Evolutionary conservation across 164 flowering plant species (phyloP).

Genomic region (Litsea cubeba): DNA sequence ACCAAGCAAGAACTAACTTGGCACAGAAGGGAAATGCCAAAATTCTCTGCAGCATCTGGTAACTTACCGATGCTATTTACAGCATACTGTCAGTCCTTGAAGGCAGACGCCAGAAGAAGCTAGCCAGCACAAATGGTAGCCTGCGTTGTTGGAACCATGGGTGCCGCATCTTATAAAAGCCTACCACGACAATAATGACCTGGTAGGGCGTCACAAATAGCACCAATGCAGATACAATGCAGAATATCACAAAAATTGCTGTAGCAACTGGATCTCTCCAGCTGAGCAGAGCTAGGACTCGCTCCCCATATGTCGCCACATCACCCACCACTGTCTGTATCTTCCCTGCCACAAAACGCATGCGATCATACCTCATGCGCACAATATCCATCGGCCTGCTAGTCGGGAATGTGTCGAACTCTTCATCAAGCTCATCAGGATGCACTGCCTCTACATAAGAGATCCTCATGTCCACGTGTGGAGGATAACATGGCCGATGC

Average conservation of each 20-base stretch:
- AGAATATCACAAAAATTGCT: constrained; percentile 52
- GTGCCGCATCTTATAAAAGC: constrained; percentile 77
- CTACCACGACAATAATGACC: constrained; percentile 33
- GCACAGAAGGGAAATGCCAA: too few species aligned
- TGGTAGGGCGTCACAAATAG: constrained; percentile 33
- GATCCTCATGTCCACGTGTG: constrained; percentile 72
- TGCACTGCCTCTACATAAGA: constrained; percentile 67
- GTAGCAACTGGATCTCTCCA: constrained; percentile 83
- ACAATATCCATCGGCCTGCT: constrained; percentile 50
- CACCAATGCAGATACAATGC: constrained; percentile 65
- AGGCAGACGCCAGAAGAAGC: constrained; percentile 88
- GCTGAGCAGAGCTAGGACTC: constrained; percentile 56
- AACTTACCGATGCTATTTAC: constrained; percentile 21
- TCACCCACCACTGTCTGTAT: constrained; percentile 74
- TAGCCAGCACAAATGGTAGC: constrained; percentile 65
- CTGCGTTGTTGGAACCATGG: constrained; percentile 66
- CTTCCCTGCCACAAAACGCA: constrained; percentile 74
- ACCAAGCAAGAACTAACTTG: too few species aligned
- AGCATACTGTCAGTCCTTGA: constrained; percentile 85
- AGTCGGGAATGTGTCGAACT: constrained; percentile 77
- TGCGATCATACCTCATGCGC: constrained; percentile 72
- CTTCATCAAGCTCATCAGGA: constrained; percentile 83
- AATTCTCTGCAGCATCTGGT: too few species aligned
- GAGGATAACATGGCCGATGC: constrained; percentile 84
- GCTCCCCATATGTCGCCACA: constrained; percentile 72